Evolutionary conservation across 495 filamentous ascomycete species (phyloP), one percentile per base, ranked within the genome.

Genomic region (Monascus purpureus): DNA sequence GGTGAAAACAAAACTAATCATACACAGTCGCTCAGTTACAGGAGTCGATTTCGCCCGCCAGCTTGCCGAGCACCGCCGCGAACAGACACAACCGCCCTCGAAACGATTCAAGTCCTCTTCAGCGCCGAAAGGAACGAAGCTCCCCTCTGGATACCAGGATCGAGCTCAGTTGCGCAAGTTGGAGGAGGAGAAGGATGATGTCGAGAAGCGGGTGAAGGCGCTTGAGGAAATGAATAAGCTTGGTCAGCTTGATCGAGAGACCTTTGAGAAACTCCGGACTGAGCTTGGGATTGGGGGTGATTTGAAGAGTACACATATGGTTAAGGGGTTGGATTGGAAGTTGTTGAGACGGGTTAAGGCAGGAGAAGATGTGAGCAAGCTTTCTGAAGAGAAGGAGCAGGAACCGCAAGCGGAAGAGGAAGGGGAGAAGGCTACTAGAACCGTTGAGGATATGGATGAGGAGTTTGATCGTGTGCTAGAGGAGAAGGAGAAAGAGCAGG

Each of bases 241-340:
- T 35, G 75, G 77, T 22, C 75, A 90, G 56, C 87, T 94, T 37
- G 78, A 85, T 35, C 63, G 70, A 41, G 64, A 60, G 25, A 78
- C 72, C 3, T 93, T 87, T 48, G 77, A 83, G 31, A 72, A 68
- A 40, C 50, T 90, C 25, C 62, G 75, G 16, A 63, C 67, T 28
- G 72, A 92, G 42, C 80, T 94, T 32, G 58, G 59, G 1, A 74
- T 85, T 2, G 87, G 86, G 2, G 88, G 86, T 4, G 83, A 93
- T 48, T 47, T 84, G 17, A 55, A 56, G 2, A 79, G 76, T 43
- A 88, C 82, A 22, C 82, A 92, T 66, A 57, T 94, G 45, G 75
- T 94, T 18, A 96, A 95, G 54, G 90, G 90, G 1, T 54, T 97
- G 36, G 92, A 97, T 55, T 79, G 77, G 45, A 75, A 75, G 52